Evolutionary conservation across 2,329 filamentous ascomycete genomes (phyloP).

Genomic region (Keithomyces neogunnii): DNA sequence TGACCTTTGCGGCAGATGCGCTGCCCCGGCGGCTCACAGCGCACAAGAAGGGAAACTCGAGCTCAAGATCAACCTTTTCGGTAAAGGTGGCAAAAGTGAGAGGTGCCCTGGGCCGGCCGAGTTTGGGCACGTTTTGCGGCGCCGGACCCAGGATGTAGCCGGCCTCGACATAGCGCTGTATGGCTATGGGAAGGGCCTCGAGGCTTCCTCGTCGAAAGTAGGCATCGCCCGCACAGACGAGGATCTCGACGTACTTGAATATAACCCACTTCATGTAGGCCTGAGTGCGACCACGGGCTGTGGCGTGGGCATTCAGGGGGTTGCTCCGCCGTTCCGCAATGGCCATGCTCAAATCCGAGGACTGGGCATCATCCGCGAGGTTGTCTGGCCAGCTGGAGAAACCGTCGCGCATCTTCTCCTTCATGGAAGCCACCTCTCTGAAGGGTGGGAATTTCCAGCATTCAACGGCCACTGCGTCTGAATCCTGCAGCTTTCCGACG

Average conservation of each 20-base stretch:
- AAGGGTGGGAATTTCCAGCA: background rate
- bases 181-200: slow-evolving; percentile 7
- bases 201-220: slow-evolving; percentile 7
- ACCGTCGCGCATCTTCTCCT: background rate
- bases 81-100: background rate
- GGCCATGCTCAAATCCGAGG: background rate
- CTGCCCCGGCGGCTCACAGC: background rate
- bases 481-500: no score
- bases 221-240: slow-evolving; percentile 5
- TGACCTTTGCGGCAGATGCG: background rate
- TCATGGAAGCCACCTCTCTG: background rate
- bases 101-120: slow-evolving; percentile 1
- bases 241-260: background rate
- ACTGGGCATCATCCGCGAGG: background rate
- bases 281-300: background rate
- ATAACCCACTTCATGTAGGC: background rate
- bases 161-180: slow-evolving; percentile 9
- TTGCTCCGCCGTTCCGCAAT: background rate
- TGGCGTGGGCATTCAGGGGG: background rate
- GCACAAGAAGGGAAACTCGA: background rate
- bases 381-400: background rate
- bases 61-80: background rate
- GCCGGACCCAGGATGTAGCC: slow-evolving; percentile 7
- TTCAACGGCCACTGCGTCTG: no score
- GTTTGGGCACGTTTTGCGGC: background rate